Conservation (phyloP, 2,329 filamentous ascomycete species). For the Paracoccidioides brasiliensis region DNA sequence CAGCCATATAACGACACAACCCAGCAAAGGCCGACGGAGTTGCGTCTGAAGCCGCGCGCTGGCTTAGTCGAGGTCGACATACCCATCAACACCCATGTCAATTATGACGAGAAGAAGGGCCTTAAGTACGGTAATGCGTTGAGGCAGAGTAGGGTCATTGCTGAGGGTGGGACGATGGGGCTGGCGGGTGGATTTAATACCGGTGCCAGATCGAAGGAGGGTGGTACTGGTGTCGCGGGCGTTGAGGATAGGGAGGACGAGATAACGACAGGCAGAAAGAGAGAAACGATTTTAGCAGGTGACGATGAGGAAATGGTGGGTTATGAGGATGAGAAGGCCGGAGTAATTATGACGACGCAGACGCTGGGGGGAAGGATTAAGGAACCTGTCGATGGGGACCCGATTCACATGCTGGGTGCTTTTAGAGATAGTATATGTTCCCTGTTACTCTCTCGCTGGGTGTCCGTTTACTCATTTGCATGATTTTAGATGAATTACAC, state of each 20-base stretch:
- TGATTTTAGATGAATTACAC: constrained; percentile 60
- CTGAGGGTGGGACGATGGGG: constrained; percentile 55
- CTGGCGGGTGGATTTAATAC: constrained; percentile 58
- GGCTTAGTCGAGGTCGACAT: constrained; percentile 88
- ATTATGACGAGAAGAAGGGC: constrained; percentile 77
- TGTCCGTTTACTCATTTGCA: constrained; percentile 1
- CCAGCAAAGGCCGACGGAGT: constrained; percentile 49
- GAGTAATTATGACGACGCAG: constrained; percentile 55
- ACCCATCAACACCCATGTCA: constrained; percentile 56
- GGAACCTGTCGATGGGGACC: constrained; percentile 54
- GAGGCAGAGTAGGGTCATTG: constrained; percentile 37
- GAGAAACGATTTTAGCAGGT: constrained; percentile 14
- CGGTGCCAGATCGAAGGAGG: neutral
- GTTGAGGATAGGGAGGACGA: constrained; percentile 7
- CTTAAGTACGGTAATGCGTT: constrained; percentile 71
- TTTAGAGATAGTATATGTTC: constrained; percentile 58
- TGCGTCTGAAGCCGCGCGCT: constrained; percentile 69
- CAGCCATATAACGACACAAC: constrained; percentile 48
- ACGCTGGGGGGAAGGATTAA: constrained; percentile 74
- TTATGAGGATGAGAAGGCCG: constrained; percentile 25
- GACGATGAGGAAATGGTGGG: constrained; percentile 11
- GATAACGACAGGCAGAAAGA: neutral
- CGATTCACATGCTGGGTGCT: constrained; percentile 78
- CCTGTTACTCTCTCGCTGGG: neutral
- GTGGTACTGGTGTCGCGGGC: constrained; percentile 11